These are phyloP conservation scores for Poronia punctata DNA, from an alignment of 495 filamentous ascomycete species.

Conservation along the genomic window DNA sequence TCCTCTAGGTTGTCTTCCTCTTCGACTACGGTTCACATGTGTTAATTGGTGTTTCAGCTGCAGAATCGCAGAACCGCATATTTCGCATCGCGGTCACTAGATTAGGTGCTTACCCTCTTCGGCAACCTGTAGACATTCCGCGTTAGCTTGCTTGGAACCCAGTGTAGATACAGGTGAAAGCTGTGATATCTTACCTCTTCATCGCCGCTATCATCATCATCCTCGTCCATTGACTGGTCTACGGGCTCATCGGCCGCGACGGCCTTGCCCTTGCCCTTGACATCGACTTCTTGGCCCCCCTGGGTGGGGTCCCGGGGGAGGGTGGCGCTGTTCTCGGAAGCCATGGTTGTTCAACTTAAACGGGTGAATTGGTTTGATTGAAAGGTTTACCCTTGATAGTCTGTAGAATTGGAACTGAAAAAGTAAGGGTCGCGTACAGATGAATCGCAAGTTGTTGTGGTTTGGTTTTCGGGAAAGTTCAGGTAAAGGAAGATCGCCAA, in stretches of 20 bases:
- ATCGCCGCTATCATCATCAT: slow-evolving; percentile 58
- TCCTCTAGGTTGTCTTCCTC: slow-evolving; percentile 82
- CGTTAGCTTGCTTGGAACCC: slow-evolving; percentile 16
- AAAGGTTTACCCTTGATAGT: neutral
- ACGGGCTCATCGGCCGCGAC: slow-evolving; percentile 33
- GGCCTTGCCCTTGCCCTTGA: slow-evolving; percentile 59
- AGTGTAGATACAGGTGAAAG: slow-evolving; percentile 4
- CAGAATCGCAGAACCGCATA: slow-evolving; percentile 5
- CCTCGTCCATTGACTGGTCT: slow-evolving; percentile 63
- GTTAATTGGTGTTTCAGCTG: slow-evolving; percentile 9
- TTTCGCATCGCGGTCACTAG: neutral
- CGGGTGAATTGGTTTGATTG: neutral
- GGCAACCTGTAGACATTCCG: slow-evolving; percentile 17
- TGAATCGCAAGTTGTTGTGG: slow-evolving; percentile 7
- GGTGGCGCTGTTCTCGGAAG: slow-evolving; percentile 31
- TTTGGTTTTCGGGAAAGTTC: slow-evolving; percentile 7
- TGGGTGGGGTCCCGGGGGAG: slow-evolving; percentile 24
- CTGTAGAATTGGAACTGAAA: neutral
- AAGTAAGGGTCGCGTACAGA: slow-evolving; percentile 1
- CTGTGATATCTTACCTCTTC: slow-evolving; percentile 47
- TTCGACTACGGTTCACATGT: slow-evolving; percentile 50
- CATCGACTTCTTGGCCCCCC: slow-evolving; percentile 29
- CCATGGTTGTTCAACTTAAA: slow-evolving; percentile 23
- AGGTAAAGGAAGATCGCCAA: slow-evolving; percentile 7
- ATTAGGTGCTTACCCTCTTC: slow-evolving; percentile 37